Percentiles rank a stretch among this genome's conserved stretches.
Conservation (phyloP, 2,329 filamentous ascomycete species). For the Nemania sp. region DNA sequence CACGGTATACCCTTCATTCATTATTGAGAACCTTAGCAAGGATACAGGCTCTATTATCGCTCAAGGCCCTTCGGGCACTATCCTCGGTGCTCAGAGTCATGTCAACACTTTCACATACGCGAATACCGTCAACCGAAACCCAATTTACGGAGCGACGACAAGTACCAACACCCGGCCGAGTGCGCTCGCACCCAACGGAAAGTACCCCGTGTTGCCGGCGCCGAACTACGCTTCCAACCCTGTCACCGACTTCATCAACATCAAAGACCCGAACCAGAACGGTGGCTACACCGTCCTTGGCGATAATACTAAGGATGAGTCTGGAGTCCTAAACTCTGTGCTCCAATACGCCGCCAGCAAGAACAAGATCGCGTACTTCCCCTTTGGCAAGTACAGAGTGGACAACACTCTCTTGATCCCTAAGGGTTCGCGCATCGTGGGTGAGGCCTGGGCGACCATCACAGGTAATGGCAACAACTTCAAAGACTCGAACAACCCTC, state of each 20-base stretch:
- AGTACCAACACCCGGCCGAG: conserved; percentile 40
- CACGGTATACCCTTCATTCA: conserved; percentile 44
- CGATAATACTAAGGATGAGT: conserved; percentile 45
- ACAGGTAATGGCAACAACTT: conserved; percentile 55
- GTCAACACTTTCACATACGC: conserved; percentile 47
- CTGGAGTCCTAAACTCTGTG: conserved; percentile 43
- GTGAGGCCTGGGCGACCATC: conserved; percentile 56
- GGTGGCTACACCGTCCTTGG: conserved; percentile 43
- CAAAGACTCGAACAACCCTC: conserved; percentile 53
- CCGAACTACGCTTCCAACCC: conserved; percentile 45
- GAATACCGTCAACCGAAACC: conserved; percentile 46
- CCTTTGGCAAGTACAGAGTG: conserved; percentile 58
- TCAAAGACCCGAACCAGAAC: conserved; percentile 47
- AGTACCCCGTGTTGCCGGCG: conserved; percentile 42
- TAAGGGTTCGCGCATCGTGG: conserved; percentile 53
- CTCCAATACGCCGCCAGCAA: conserved; percentile 43
- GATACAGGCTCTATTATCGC: conserved; percentile 45
- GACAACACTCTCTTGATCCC: conserved; percentile 56
- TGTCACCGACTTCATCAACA: conserved; percentile 44
- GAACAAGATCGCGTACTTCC: conserved; percentile 56
- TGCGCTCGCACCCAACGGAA: conserved; percentile 43
- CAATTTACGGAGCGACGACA: conserved; percentile 44
- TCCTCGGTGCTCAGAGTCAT: conserved; percentile 38
- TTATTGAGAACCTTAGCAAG: conserved; percentile 49
- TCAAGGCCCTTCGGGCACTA: conserved; percentile 38